A percentile compares a stretch with the other conserved stretches of the same genome.
Conservation (phyloP, 805 yeast species). For the Saccharomycopsis capsularis region DNA sequence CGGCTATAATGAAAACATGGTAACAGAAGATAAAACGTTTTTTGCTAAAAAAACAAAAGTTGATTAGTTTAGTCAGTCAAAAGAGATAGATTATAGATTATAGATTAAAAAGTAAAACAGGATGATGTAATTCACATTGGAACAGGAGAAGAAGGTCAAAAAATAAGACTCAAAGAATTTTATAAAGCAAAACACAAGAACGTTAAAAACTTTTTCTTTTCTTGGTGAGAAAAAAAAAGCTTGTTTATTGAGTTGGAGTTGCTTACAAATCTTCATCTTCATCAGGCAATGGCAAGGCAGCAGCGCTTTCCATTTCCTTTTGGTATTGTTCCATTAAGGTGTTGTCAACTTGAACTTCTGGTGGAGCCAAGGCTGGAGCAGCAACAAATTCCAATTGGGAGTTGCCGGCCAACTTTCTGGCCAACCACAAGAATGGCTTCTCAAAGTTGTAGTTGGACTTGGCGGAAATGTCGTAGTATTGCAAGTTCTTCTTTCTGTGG, state of each 20-base stretch:
- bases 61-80: no score
- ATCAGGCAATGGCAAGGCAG: slow-evolving; percentile 99
- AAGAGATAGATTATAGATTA: no score
- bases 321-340: slow-evolving; percentile 97
- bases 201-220: background rate
- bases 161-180: no score
- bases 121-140: no score
- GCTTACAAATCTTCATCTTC: slow-evolving; percentile 96
- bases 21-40: no score
- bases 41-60: no score
- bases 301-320: slow-evolving; percentile 99
- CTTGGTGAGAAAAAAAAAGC: background rate
- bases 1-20: no score
- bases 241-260: background rate
- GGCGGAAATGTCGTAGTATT: slow-evolving; percentile 99
- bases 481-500: slow-evolving; percentile 99
- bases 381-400: slow-evolving; percentile 97
- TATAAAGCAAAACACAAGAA: background rate
- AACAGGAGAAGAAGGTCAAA: background rate
- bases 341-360: slow-evolving; percentile 96
- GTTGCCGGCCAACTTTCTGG: slow-evolving; percentile 98
- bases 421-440: slow-evolving; percentile 99
- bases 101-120: no score
- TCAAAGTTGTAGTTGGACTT: slow-evolving; percentile 99
- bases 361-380: slow-evolving; percentile 99